Evolutionary conservation across 768 basidiomycete genomes (phyloP).

Genomic region (Pleurotus pulmonarius): DNA sequence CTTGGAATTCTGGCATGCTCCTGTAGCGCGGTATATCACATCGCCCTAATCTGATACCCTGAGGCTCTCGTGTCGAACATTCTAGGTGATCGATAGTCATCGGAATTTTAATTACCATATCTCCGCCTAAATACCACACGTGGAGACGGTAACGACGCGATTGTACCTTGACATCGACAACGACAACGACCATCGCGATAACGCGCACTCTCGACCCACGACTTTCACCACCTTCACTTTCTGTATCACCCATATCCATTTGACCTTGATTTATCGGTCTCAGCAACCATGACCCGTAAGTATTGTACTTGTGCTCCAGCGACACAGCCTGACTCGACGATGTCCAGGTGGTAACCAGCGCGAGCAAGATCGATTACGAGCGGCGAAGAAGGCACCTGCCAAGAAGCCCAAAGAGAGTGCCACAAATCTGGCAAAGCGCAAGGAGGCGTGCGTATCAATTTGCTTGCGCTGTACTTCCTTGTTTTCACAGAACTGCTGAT

Average conservation of each 20-base stretch:
- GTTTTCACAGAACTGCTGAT: conserved; percentile 3
- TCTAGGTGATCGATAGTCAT: background rate
- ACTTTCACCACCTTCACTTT: background rate
- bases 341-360: conserved; percentile 76
- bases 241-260: background rate
- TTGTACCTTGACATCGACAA: background rate
- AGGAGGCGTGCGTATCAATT: conserved; percentile 60
- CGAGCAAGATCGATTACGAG: conserved; percentile 68
- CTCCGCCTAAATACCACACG: background rate
- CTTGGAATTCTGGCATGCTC: too few species aligned
- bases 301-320: conserved; percentile 6
- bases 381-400: conserved; percentile 63
- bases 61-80: background rate
- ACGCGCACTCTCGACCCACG: background rate
- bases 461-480: conserved; percentile 5
- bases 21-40: background rate
- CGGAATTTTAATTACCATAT: background rate
- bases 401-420: conserved; percentile 72
- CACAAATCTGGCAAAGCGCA: conserved; percentile 57
- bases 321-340: conserved; percentile 8
- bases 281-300: conserved; percentile 52
- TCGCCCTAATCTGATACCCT: background rate
- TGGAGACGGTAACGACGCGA: background rate
- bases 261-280: conserved; percentile 14
- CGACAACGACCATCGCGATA: background rate